Percentiles rank a stretch among this genome's conserved stretches.
These are phyloP conservation scores for Plasmopara halstedii DNA, from an alignment of 352 stramenopile species.

Conservation along the genomic window DNA sequence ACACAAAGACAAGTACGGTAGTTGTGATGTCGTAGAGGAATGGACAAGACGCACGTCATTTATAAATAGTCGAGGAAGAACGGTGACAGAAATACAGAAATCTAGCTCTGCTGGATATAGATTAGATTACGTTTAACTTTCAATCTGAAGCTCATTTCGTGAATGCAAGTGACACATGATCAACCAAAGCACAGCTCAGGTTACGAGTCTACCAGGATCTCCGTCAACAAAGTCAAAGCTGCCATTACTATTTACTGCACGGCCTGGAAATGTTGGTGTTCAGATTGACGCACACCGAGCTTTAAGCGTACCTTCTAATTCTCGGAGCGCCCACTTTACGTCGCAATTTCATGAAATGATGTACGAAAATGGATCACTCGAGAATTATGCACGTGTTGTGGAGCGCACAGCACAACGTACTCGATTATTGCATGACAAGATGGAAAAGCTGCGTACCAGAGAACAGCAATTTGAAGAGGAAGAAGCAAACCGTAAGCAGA, in stretches of 20 bases:
- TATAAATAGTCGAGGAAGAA: slow-evolving; percentile 26
- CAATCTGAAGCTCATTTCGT: not conserved
- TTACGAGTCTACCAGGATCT: slow-evolving; percentile 7
- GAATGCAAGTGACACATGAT: slow-evolving; percentile 4
- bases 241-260: slow-evolving; percentile 41
- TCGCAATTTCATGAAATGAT: slow-evolving; percentile 53
- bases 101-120: slow-evolving; percentile 10
- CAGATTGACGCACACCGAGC: slow-evolving; percentile 66
- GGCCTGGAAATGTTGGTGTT: slow-evolving; percentile 65
- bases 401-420: slow-evolving; percentile 43
- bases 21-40: slow-evolving; percentile 3
- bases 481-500: slow-evolving; percentile 27
- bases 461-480: slow-evolving; percentile 33
- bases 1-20: not conserved
- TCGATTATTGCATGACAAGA: slow-evolving; percentile 34
- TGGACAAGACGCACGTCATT: slow-evolving; percentile 15
- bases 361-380: slow-evolving; percentile 61
- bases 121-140: slow-evolving; percentile 7
- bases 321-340: slow-evolving; percentile 57
- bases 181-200: slow-evolving; percentile 11
- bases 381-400: slow-evolving; percentile 59
- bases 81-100: slow-evolving; percentile 6
- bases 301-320: slow-evolving; percentile 49
- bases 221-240: slow-evolving; percentile 20
- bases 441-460: slow-evolving; percentile 36